A percentile compares a stretch with the other conserved stretches of the same genome.
Conservation (phyloP, 441 rosid species). For the Aquilaria agallochum region DNA sequence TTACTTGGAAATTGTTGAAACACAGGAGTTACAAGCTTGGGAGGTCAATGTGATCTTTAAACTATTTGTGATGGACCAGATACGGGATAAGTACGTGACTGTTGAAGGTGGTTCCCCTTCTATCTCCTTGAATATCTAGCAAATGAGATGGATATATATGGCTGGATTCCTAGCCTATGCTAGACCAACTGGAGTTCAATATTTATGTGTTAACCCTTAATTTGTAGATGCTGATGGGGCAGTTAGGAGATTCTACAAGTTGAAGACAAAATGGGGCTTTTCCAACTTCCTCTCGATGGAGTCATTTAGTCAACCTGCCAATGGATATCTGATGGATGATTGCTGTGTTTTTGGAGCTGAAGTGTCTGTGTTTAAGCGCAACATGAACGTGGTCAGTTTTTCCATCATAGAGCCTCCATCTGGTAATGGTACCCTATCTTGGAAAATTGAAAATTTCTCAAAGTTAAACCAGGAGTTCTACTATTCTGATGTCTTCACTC, state of each 20-base stretch:
- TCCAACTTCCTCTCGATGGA: conserved; percentile 7
- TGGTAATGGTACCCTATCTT: not conserved
- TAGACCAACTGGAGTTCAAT: not conserved
- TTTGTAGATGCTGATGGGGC: conserved; percentile 4
- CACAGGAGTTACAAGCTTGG: not conserved
- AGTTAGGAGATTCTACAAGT: conserved; percentile 10
- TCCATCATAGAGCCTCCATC: not conserved
- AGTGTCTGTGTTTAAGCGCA: conserved; percentile 13
- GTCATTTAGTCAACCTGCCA: conserved; percentile 11
- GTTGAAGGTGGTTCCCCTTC: not conserved
- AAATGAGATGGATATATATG: too few relatives aligned
- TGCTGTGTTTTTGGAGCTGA: conserved; percentile 27
- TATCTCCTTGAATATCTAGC: too few relatives aligned
- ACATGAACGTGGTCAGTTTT: not conserved
- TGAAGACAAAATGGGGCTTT: conserved; percentile 20
- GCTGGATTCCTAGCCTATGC: not conserved
- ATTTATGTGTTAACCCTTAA: not conserved
- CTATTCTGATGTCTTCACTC: conserved; percentile 3
- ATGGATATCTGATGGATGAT: conserved; percentile 25
- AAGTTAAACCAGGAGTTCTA: conserved; percentile 5
- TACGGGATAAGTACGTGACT: conserved; percentile 3
- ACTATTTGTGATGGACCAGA: conserved; percentile 21
- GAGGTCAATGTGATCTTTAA: conserved; percentile 7
- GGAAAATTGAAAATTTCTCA: not conserved
- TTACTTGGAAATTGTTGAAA: conserved; percentile 10